Conservation (phyloP, 345 rosid species). For the Melaleuca quinquenervia region DNA sequence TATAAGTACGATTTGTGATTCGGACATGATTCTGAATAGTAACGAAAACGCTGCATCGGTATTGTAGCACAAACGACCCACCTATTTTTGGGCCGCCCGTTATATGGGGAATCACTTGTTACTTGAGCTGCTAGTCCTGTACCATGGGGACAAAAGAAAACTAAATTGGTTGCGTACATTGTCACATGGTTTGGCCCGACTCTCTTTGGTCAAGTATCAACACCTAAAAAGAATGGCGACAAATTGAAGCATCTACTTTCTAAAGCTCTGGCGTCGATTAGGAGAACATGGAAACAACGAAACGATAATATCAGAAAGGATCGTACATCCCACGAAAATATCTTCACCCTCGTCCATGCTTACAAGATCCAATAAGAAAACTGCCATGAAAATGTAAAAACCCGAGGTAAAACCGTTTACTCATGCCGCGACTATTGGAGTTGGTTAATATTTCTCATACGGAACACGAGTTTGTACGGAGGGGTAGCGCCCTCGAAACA, state of each 20-base stretch:
- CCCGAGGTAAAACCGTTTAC: not conserved
- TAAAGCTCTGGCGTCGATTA: not conserved
- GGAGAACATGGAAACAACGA: not conserved
- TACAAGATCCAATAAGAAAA: not conserved
- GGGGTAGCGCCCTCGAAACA: no score
- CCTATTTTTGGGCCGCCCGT: not conserved
- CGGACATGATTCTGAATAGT: not conserved
- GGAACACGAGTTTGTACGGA: no score
- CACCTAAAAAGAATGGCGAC: not conserved
- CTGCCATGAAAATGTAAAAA: not conserved
- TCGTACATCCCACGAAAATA: not conserved
- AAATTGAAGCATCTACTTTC: no score
- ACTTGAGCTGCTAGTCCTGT: not conserved
- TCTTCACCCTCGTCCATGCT: not conserved
- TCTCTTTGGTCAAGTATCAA: not conserved
- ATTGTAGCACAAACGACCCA: not conserved
- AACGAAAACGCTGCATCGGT: not conserved
- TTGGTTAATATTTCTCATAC: no score
- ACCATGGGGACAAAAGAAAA: not conserved
- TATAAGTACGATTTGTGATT: not conserved
- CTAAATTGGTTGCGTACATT: not conserved
- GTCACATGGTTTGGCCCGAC: not conserved
- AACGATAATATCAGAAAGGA: not conserved
- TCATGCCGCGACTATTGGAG: not conserved
- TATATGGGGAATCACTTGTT: not conserved